Base-by-base conservation (phyloP, 2,329 filamentous ascomycete genomes). In the Huntiella decipiens region DNA sequence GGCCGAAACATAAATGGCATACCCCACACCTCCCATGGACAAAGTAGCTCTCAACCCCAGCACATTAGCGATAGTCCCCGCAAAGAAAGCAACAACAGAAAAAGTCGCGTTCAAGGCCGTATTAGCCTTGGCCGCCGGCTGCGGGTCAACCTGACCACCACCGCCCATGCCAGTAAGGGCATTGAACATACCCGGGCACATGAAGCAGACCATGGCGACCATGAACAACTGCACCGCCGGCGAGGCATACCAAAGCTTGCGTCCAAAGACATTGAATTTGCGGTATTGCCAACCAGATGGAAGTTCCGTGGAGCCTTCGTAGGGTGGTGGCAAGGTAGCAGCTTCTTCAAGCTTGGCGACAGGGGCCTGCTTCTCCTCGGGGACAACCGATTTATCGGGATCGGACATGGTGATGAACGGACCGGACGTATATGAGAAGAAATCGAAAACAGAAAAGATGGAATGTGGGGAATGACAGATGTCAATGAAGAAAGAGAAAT, bases 11-110 rank as follows among this genome's bases (percentile, higher is more conserved):
- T 87, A 86, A 59, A 87, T 65, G 56, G 72, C 77, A 64, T 88
- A 88, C 45, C 83, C 82, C 44, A 86, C 60, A 11, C 82, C 82
- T 51, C 82, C 82, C 52, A 87, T 69, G 4, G 74, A 68, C 43
- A 88, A 64, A 12, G 81, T 79, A 38, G 70, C 57, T 55, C 73
- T 74, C 51, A 86, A 71, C 47, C 82, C 83, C 45, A 86, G 66
- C 52, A 72, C 73, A 64, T 91, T 91, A 63, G 79, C 78, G 56
- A 87, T 72, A 44, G 80, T 87, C 47, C 80, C 80, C 53, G 82
- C 79, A 56, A 82, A 71, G 62, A 84, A 73, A 51, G 74, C 79
- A 35, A 77, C 67, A 43, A 75, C 65, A 38, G 74, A 73, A 57
- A 85, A 84, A 33, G 77, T 80, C 51, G 74, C 75, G 63, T 85